Conservation (phyloP, 2,329 filamentous ascomycete genomes). For the Didymella sp. region DNA sequence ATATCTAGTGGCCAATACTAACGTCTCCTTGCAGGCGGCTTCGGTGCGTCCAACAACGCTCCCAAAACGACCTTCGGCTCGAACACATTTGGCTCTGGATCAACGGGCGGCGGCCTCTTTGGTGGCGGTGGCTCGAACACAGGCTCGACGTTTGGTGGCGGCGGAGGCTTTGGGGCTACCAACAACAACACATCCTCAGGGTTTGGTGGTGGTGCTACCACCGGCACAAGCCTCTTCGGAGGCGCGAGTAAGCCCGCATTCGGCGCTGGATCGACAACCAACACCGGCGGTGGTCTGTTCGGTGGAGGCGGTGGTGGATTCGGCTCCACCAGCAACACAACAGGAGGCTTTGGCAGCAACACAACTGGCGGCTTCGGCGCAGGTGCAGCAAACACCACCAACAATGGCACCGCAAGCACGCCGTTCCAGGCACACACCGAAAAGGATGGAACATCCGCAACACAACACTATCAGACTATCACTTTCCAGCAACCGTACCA, state of each 20-base stretch:
- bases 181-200: constrained; percentile 33
- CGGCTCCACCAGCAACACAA: constrained; percentile 28
- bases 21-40: constrained; percentile 41
- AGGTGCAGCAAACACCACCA: constrained; percentile 30
- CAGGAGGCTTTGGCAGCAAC: constrained; percentile 35
- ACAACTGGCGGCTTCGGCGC: constrained; percentile 43
- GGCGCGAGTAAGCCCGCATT: constrained; percentile 38
- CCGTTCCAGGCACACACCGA: constrained; percentile 74
- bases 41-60: constrained; percentile 38
- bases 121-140: constrained; percentile 31
- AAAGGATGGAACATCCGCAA: constrained; percentile 68
- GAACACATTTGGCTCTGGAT: constrained; percentile 44
- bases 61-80: constrained; percentile 32
- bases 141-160: constrained; percentile 22
- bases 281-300: constrained; percentile 36
- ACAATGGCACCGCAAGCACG: constrained; percentile 68
- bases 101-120: constrained; percentile 47
- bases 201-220: constrained; percentile 36
- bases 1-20: constrained; percentile 19
- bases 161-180: constrained; percentile 33
- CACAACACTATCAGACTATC: constrained; percentile 77
- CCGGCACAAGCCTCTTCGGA: constrained; percentile 43
- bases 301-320: constrained; percentile 43
- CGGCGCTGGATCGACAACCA: constrained; percentile 36
- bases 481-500: constrained; percentile 80